Evolutionary conservation across 371 early-diverging fungal genomes (phyloP).

Genomic region (Chytridiales sp.): DNA sequence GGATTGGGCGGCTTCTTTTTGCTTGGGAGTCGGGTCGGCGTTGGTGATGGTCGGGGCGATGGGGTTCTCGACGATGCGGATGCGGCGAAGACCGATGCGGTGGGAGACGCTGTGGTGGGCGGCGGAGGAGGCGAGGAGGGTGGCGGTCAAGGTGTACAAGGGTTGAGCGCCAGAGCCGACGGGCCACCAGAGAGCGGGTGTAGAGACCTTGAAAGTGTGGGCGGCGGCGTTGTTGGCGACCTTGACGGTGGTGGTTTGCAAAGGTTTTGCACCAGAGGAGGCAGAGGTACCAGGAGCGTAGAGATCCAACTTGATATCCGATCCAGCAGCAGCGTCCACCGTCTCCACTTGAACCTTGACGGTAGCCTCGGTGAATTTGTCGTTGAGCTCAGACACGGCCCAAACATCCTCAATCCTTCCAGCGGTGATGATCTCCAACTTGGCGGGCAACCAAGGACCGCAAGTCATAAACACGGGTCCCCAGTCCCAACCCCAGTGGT

Average conservation of each 20-base stretch:
- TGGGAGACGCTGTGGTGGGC: conserved; percentile 7
- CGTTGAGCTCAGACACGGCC: conserved; percentile 8
- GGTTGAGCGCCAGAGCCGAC: conserved; percentile 42
- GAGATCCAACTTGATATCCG: conserved; percentile 5
- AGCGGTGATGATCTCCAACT: conserved; percentile 7
- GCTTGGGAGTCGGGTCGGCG: not conserved
- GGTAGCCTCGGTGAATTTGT: not conserved
- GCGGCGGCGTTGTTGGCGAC: not conserved
- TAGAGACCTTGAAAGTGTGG: not conserved
- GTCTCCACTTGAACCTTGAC: conserved; percentile 3
- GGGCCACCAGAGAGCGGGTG: conserved; percentile 46
- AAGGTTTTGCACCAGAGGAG: conserved; percentile 6
- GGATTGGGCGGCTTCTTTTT: conserved; percentile 24
- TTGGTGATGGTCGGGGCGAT: not conserved
- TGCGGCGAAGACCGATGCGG: conserved; percentile 28
- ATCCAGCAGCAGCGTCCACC: not conserved
- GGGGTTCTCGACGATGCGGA: conserved; percentile 26
- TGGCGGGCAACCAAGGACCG: conserved; percentile 23
- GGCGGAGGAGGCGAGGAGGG: conserved; percentile 20
- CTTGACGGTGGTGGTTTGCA: conserved; percentile 3
- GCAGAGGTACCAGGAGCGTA: too few species aligned
- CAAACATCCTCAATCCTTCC: conserved; percentile 12
- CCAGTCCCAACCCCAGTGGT: conserved; percentile 43
- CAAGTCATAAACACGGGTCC: conserved; percentile 28
- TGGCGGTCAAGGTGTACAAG: conserved; percentile 30